Evolutionary conservation across 1,284 basidiomycete species (phyloP).

Genomic region (Rhizopogon parksii): DNA sequence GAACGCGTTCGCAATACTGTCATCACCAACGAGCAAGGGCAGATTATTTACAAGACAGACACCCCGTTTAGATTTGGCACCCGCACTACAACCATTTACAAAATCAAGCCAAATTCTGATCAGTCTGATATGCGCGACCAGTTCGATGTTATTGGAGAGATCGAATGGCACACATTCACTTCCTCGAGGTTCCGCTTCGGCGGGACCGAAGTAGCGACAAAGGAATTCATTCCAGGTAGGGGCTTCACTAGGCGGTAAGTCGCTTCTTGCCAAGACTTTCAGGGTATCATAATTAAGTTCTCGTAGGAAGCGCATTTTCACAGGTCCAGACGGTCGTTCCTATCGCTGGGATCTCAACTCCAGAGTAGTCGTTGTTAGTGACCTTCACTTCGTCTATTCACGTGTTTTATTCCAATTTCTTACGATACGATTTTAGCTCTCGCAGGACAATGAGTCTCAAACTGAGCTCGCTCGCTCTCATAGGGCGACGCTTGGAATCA

Average conservation of each 20-base stretch:
- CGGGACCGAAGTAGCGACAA: constrained; percentile 14
- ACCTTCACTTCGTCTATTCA: background rate
- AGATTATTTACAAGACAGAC: constrained; percentile 25
- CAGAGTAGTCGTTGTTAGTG: constrained; percentile 15
- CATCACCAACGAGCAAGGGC: constrained; percentile 19
- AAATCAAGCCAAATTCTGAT: constrained; percentile 19
- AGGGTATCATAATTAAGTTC: constrained; percentile 1
- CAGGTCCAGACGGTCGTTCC: constrained; percentile 16
- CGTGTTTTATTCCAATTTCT: no score
- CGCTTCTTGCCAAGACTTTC: background rate
- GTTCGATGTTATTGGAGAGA: constrained; percentile 18
- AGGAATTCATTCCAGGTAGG: background rate
- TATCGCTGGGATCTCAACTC: constrained; percentile 23
- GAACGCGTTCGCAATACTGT: constrained; percentile 15
- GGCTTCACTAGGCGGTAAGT: background rate
- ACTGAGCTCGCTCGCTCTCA: constrained; percentile 27
- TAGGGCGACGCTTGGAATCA: constrained; percentile 15
- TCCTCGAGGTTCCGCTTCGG: constrained; percentile 20
- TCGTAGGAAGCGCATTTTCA: constrained; percentile 24
- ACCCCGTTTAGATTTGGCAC: constrained; percentile 13
- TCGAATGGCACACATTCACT: constrained; percentile 16
- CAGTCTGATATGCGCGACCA: constrained; percentile 19
- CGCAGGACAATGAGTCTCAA: background rate
- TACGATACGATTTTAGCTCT: no score
- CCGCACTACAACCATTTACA: constrained; percentile 21